Evolutionary conservation across 129 eudicot genomes (phyloP).

Genomic region (Cynara cardunculus): DNA sequence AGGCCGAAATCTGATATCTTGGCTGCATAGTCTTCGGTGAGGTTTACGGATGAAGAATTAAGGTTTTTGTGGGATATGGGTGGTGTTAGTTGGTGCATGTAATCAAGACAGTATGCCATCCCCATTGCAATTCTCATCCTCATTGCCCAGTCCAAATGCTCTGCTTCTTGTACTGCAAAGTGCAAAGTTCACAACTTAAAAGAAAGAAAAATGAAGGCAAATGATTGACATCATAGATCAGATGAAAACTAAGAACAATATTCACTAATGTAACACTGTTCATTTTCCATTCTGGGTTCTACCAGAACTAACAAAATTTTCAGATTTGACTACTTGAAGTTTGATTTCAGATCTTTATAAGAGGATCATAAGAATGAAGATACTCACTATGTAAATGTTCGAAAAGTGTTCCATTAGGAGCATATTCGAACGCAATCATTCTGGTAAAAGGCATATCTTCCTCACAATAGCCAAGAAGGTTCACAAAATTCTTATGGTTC

Average conservation of each 20-base stretch:
- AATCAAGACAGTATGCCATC: slow-evolving; percentile 82
- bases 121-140: slow-evolving; percentile 87
- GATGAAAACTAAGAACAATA: not conserved
- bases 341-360: not conserved
- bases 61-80: slow-evolving; percentile 64
- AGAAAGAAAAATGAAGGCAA: not conserved
- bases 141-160: slow-evolving; percentile 84
- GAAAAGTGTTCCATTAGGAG: slow-evolving; percentile 92
- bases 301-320: not conserved
- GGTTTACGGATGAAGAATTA: slow-evolving; percentile 56
- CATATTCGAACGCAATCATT: slow-evolving; percentile 94
- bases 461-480: slow-evolving; percentile 81
- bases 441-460: slow-evolving; percentile 89
- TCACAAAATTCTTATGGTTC: slow-evolving; percentile 87
- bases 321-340: not conserved
- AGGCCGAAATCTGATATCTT: slow-evolving; percentile 76
- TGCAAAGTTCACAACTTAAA: not conserved
- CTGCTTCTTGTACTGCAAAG: slow-evolving; percentile 87
- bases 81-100: slow-evolving; percentile 83
- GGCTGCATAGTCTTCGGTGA: slow-evolving; percentile 94
- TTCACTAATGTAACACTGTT: not conserved
- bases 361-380: not conserved
- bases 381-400: slow-evolving; percentile 90
- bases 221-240: not conserved
- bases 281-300: not conserved